phyloP scores from a whole-genome alignment of 805 yeast species.

The Suhomyces kilbournensis region DNA sequence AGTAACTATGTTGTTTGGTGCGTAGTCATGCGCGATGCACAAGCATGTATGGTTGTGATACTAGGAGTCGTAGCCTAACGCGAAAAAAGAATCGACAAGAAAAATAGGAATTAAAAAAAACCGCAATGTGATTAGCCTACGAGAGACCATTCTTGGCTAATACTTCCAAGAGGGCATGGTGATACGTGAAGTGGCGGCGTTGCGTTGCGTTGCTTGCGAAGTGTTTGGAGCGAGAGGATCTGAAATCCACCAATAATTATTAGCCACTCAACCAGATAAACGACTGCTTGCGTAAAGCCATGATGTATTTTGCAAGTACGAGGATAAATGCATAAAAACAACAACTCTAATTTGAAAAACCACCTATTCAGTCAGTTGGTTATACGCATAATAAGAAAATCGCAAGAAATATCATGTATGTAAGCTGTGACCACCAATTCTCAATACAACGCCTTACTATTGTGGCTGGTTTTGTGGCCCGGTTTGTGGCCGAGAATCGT shows the following conservation, averaged over 20 bases:
- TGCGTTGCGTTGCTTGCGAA: not conserved
- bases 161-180: not conserved
- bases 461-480: not conserved
- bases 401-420: not conserved
- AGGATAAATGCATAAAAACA: not conserved
- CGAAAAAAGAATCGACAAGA: not conserved
- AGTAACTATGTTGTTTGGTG: not conserved
- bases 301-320: slow-evolving; percentile 5
- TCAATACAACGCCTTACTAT: not conserved
- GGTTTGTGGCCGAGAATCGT: not conserved
- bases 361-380: not conserved
- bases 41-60: not conserved
- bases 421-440: not conserved
- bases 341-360: not conserved
- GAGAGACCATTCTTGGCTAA: not conserved
- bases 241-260: not conserved
- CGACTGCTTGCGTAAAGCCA: not conserved
- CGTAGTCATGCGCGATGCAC: not conserved
- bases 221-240: not conserved
- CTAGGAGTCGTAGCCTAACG: not conserved
- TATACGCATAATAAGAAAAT: not conserved
- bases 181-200: not conserved
- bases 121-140: not conserved
- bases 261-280: not conserved
- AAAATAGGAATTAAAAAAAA: not conserved